Percentiles rank a stretch among this genome's conserved stretches.
These are phyloP conservation scores for Adenanthera pavonina DNA, from an alignment of 306 rosid species.

Conservation along the genomic window DNA sequence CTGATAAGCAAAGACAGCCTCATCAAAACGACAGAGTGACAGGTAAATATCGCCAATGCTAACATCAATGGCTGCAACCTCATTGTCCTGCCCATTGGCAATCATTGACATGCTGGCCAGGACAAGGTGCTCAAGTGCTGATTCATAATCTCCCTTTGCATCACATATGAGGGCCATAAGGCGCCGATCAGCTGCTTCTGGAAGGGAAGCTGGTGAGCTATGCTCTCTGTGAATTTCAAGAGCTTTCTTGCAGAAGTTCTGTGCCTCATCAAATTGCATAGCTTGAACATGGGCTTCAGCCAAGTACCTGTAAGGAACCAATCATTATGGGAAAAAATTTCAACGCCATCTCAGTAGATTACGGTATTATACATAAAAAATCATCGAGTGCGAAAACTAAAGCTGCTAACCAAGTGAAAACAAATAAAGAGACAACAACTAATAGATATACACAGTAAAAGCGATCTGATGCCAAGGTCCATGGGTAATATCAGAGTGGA, in stretches of 20 bases:
- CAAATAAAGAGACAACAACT: not conserved
- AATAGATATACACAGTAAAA: not conserved
- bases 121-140: slow-evolving; percentile 33
- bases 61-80: slow-evolving; percentile 30
- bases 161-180: slow-evolving; percentile 30
- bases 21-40: slow-evolving; percentile 29
- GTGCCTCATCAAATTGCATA: slow-evolving; percentile 26
- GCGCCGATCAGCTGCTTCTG: slow-evolving; percentile 28
- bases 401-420: not conserved
- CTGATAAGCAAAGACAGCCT: slow-evolving; percentile 31
- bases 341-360: not conserved
- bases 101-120: slow-evolving; percentile 30
- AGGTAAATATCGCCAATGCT: slow-evolving; percentile 26
- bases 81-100: slow-evolving; percentile 25
- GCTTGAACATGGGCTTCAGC: slow-evolving; percentile 34
- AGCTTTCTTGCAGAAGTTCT: slow-evolving; percentile 20
- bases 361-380: not conserved
- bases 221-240: slow-evolving; percentile 29
- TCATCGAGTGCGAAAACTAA: not conserved
- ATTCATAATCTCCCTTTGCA: slow-evolving; percentile 28
- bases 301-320: slow-evolving; percentile 18
- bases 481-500: not conserved
- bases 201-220: slow-evolving; percentile 30
- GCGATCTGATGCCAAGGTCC: not conserved
- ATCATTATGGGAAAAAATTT: not conserved